A percentile compares a stretch with the other conserved stretches of the same genome.
phyloP scores from a whole-genome alignment of 345 rosid species.

The Abelmoschus esculentus region DNA sequence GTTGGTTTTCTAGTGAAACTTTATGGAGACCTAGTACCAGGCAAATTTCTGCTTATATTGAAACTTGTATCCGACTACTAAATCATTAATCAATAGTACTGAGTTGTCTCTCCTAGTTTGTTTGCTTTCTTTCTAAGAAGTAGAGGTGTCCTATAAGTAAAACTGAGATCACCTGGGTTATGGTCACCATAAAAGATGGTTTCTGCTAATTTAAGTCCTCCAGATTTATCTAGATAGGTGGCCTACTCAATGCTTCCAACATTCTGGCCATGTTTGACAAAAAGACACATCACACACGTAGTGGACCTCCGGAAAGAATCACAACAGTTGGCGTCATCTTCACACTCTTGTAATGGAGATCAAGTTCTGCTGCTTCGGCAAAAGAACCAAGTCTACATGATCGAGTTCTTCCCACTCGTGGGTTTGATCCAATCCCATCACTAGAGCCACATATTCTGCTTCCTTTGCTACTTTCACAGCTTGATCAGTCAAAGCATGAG shows the following conservation, averaged over 20 bases:
- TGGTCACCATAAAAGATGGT: slow-evolving; percentile 76
- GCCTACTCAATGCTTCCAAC: too few relatives aligned
- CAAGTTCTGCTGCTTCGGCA: slow-evolving; percentile 62
- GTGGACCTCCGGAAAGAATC: too few relatives aligned
- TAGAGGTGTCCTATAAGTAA: not conserved
- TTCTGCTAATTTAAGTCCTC: slow-evolving; percentile 65
- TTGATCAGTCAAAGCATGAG: slow-evolving; percentile 37
- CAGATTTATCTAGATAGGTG: slow-evolving; percentile 69
- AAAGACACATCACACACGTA: too few relatives aligned
- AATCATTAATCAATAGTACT: not conserved
- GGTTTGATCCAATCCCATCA: slow-evolving; percentile 83
- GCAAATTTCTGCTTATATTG: slow-evolving; percentile 47
- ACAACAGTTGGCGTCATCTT: too few relatives aligned
- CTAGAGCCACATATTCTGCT: slow-evolving; percentile 59
- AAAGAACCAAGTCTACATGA: slow-evolving; percentile 59
- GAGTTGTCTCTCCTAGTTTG: not conserved
- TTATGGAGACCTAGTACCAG: slow-evolving; percentile 48
- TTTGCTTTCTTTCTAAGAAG: not conserved
- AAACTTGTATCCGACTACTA: slow-evolving; percentile 1
- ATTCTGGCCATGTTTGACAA: too few relatives aligned
- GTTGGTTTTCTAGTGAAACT: slow-evolving; percentile 35
- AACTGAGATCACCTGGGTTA: slow-evolving; percentile 57
- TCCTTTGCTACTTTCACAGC: slow-evolving; percentile 43
- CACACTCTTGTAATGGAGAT: slow-evolving; percentile 13
- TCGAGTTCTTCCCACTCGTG: slow-evolving; percentile 73